A percentile compares a stretch with the other conserved stretches of the same genome.
phyloP scores from a whole-genome alignment of 140 eudicot species.

The Stevia rebaudiana region DNA sequence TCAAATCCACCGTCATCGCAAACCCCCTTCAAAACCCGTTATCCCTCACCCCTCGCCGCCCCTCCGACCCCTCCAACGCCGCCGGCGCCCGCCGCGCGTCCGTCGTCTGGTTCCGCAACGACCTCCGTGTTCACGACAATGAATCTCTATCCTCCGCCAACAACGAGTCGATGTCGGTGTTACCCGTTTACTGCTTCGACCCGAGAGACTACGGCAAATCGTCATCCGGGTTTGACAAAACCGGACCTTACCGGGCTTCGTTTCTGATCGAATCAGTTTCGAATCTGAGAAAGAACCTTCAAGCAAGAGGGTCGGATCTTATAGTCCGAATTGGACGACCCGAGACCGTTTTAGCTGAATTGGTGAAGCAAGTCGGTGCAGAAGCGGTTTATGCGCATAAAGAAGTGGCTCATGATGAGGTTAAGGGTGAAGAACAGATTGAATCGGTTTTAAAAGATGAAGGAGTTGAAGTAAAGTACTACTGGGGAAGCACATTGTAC shows the following conservation, averaged over 20 bases:
- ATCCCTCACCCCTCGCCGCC: slow-evolving; percentile 62
- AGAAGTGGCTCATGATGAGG: slow-evolving; percentile 82
- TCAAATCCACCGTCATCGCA: slow-evolving; percentile 55
- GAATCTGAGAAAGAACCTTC: slow-evolving; percentile 58
- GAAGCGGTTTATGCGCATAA: slow-evolving; percentile 73
- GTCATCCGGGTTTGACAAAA: slow-evolving; percentile 73
- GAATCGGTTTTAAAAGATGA: slow-evolving; percentile 65
- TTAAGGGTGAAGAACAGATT: slow-evolving; percentile 63
- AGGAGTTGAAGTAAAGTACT: slow-evolving; percentile 84
- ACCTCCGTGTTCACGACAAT: slow-evolving; percentile 73
- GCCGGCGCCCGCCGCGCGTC: slow-evolving; percentile 58
- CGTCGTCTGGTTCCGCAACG: slow-evolving; percentile 86
- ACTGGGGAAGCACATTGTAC: slow-evolving; percentile 93
- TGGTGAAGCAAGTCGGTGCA: slow-evolving; percentile 78
- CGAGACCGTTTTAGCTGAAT: slow-evolving; percentile 60
- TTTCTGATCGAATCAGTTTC: slow-evolving; percentile 65
- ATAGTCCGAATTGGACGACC: slow-evolving; percentile 74
- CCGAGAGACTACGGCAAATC: slow-evolving; percentile 85
- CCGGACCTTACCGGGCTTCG: slow-evolving; percentile 77
- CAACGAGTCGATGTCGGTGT: slow-evolving; percentile 63
- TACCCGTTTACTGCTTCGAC: slow-evolving; percentile 83
- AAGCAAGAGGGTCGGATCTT: slow-evolving; percentile 76
- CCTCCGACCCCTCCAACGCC: slow-evolving; percentile 64
- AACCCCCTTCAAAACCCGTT: slow-evolving; percentile 64
- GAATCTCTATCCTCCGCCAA: slow-evolving; percentile 63